Base-by-base conservation (phyloP, 805 yeast species). In the Metschnikowia colocasiae region DNA sequence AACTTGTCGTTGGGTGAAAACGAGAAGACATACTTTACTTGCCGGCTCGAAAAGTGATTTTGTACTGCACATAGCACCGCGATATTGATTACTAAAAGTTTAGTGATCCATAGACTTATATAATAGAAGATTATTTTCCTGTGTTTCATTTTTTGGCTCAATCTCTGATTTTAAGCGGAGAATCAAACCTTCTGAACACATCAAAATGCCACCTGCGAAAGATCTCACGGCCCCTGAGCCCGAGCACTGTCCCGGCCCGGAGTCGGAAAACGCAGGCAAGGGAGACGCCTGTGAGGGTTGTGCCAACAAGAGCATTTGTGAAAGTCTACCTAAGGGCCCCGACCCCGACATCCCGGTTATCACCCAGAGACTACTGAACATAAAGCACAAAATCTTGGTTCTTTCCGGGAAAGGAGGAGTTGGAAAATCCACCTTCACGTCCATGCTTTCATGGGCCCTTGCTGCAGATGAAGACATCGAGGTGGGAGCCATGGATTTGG, bases 231-330 rank as follows among this genome's bases (percentile, higher is more conserved):
- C 83, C 0, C 90, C 94, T 0, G 95, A 85, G 59, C 98, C 99
- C 1, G 97, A 90, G 61, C 98, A 94, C 65, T 94, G 99, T 70
- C 99, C 99, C 0, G 99, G 99, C 1, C 96, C 98, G 1, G 97
- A 92, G 61, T 85, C 95, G 2, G 97, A 90, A 56, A 67, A 70
- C 45, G 99, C 99, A 2, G 99, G 99, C 6, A 81, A 85, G 58
- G 91, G 88, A 2, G 96, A 88, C 60, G 96, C 98, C 10, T 94
- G 99, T 62, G 77, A 71, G 7, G 97, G 97, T 9, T 94, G 99
- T 70, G 95, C 97, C 13, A 94, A 94, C 67, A 90, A 94, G 65
- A 81, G 76, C 38, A 86, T 92, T 4, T 94, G 99, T 68, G 85
- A 89, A 43, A 80, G 95, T 2, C 73, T 90, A 10, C 94, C 94